These are phyloP conservation scores for Stromatinia cepivora DNA, from an alignment of 2,329 filamentous ascomycete species.

Conservation along the genomic window DNA sequence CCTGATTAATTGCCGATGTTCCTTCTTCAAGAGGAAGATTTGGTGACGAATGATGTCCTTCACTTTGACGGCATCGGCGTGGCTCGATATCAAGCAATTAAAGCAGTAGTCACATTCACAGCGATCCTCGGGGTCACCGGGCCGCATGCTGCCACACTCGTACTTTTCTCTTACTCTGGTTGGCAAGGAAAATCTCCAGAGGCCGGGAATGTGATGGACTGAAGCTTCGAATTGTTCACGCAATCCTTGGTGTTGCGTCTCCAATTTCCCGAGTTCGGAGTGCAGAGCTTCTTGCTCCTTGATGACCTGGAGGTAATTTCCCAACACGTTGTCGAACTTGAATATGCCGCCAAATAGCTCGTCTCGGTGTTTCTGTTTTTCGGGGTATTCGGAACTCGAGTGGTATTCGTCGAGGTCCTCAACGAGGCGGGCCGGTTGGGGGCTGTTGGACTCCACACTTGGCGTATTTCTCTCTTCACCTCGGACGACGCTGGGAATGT, in stretches of 20 bases:
- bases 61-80: neutral
- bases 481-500: neutral
- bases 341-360: neutral
- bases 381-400: neutral
- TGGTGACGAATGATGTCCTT: neutral
- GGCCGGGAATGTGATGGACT: neutral
- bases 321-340: neutral
- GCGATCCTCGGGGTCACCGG: no score
- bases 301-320: neutral
- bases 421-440: no score
- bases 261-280: neutral
- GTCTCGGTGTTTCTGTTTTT: no score
- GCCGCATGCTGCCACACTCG: accelerated
- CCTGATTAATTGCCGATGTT: neutral
- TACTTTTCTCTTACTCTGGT: neutral
- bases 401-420: neutral
- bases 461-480: neutral
- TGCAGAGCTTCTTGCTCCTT: no score
- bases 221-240: neutral
- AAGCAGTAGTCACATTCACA: neutral
- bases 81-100: no score
- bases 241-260: neutral
- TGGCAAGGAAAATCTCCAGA: neutral
- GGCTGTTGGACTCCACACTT: neutral
- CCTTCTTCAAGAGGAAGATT: neutral